These are phyloP conservation scores for Picochlorum costavermella DNA, from an alignment of 139 green algal genomes.

Conservation along the genomic window DNA sequence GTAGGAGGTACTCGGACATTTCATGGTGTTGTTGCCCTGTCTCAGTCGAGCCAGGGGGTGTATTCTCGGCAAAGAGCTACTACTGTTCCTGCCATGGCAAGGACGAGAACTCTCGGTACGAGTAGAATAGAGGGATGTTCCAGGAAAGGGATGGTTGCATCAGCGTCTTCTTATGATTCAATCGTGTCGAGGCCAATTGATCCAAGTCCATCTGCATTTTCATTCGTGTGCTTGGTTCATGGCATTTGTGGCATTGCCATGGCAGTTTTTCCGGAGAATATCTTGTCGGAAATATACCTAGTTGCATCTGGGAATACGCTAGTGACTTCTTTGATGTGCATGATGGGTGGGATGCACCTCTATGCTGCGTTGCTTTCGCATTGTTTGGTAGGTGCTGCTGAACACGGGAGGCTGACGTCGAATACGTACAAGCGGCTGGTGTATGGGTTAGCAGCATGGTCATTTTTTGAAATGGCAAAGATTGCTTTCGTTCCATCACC, in stretches of 20 bases:
- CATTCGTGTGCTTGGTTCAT: not conserved
- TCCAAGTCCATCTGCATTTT: not conserved
- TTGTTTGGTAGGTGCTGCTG: constrained; percentile 35
- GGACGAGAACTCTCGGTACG: too few relatives aligned
- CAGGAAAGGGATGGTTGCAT: too few relatives aligned
- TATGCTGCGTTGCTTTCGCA: constrained; percentile 13
- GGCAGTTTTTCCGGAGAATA: not conserved
- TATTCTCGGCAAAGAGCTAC: too few relatives aligned
- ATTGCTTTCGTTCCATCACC: not conserved
- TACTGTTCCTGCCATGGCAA: too few relatives aligned
- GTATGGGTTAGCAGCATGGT: constrained; percentile 14
- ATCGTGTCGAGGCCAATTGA: not conserved
- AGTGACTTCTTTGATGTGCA: not conserved
- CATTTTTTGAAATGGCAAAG: not conserved
- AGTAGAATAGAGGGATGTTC: too few relatives aligned
- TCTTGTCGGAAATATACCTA: constrained; percentile 4
- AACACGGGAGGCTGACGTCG: constrained; percentile 27
- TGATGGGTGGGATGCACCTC: constrained; percentile 7
- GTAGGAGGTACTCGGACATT: too few relatives aligned
- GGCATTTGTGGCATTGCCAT: constrained; percentile 3
- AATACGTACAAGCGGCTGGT: constrained; percentile 53
- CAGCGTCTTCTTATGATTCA: too few relatives aligned
- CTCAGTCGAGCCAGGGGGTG: too few relatives aligned
- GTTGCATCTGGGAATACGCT: constrained; percentile 4
- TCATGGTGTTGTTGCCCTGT: too few relatives aligned